Base-by-base conservation (phyloP, 176 grass and related monocot species). In the Pontederia crassipes region DNA sequence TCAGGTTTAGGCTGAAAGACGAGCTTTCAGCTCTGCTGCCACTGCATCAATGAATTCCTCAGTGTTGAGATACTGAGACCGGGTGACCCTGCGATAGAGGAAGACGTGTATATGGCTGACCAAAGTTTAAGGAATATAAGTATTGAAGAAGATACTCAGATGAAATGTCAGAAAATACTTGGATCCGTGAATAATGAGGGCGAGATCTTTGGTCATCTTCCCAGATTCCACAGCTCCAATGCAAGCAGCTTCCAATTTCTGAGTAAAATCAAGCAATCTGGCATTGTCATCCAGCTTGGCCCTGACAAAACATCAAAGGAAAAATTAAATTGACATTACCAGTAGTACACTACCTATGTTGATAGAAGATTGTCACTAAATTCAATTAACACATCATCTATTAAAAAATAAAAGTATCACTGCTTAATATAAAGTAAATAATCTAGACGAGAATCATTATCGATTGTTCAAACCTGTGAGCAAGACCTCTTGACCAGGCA, bases 161-260 rank as follows among this genome's bases (percentile, higher is more conserved):
- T 40, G 32, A 40, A 40, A 7, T 40, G 32, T 40, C 32, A 40
- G 32, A 40, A 40, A 54, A 16, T 54, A 95, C 90, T 81, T 89
- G 62, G 90, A 67, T 46, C 86, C 86, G 75, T 95, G 79, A 68
- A 75, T 86, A 66, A 95, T 82, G 67, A 95, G 79, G 9, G 90
- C 90, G 32, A 95, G 90, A 86, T 95, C 90, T 68, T 95, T 95
- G 6, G 90, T 89, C 90, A 95, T 95, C 68, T 95, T 86, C 12
- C 86, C 90, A 56, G 86, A 95, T 67, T 89, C 86, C 13, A 95
- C 85, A 0, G 86, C 83, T 82, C 88, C 86, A 50, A 81, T 55
- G 76, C 90, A 95, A 75, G 86, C 86, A 73, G 77, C 75, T 65
- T 95, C 90, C 76, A 95, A 80, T 58, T 83, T 95, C 60, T 74